phyloP scores from a whole-genome alignment of 306 rosid genomes.

The Vigna angularis region DNA sequence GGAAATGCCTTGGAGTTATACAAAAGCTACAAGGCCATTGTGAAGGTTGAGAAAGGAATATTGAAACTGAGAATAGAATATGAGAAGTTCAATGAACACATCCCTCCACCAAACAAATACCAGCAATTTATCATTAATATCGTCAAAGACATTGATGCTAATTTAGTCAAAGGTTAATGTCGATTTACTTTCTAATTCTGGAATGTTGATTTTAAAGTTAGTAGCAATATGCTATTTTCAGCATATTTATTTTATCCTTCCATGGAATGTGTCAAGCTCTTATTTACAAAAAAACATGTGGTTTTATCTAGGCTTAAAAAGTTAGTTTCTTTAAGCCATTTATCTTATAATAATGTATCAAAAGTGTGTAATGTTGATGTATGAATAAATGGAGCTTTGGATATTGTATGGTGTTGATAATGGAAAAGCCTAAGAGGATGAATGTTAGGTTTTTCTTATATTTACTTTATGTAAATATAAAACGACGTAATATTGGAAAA shows the following conservation, averaged over 20 bases:
- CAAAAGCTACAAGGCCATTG: constrained; percentile 34
- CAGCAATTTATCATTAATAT: constrained; percentile 35
- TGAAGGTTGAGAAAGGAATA: constrained; percentile 36
- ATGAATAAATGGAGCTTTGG: neutral
- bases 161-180: constrained; percentile 29
- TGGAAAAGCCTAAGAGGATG: too few species aligned
- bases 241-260: neutral
- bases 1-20: constrained; percentile 41
- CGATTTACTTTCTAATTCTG: neutral
- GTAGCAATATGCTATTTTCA: neutral
- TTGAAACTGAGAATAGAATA: constrained; percentile 42
- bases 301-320: too few species aligned
- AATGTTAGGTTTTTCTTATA: too few species aligned
- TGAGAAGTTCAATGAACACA: constrained; percentile 25
- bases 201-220: too few species aligned
- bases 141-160: constrained; percentile 37
- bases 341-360: neutral
- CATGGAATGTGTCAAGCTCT: too few species aligned
- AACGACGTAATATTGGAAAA: too few species aligned
- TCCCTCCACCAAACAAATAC: constrained; percentile 42
- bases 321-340: too few species aligned
- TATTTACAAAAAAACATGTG: too few species aligned
- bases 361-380: constrained; percentile 1
- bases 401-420: too few species aligned
- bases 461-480: too few species aligned